Evolutionary conservation across 148 eudicot genomes (phyloP), one percentile per base, ranked within the genome.

Genomic region (Camellia sinensis): DNA sequence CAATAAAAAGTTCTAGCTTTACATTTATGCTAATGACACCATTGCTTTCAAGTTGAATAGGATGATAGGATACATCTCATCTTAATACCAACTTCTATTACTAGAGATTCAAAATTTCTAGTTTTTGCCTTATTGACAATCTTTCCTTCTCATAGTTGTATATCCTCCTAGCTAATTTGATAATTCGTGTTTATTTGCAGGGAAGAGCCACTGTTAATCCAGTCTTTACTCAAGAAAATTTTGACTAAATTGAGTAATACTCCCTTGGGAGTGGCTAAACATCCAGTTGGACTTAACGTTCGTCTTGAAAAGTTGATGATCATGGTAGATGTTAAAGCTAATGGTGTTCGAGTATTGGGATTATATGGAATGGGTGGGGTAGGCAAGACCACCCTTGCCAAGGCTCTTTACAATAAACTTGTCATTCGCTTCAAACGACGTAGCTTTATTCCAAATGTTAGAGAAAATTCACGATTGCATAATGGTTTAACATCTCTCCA

Each of bases 311-410:
- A 71, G n/a, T 12, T 71, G 12, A n/a, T 71, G 74, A 48, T 18
- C 18, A 22, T 71, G 74, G 46, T 71, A 19, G 74, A 71, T 71
- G 74, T 71, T 46, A 46, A 46, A 46, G 18, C 56, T 8, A n/a
- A 71, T 0, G 74, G 74, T 14, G 12, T 71, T 18, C 74, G 56
- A 71, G 12, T 71, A 12, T 71, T 71, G 74, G 74, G 74, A 7
- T 22, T 71, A 45, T 37, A 71, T 71, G 74, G 74, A 46, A 71
- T 71, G 17, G 74, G 74, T 19, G 74, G 74, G 17, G 56, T 71
- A 1, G 94, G 94, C 60, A 91, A 91, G 85, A 91, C 94, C 46
- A 91, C 95, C 77, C 80, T 91, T 63, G 91, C 92, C 37, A 91
- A 88, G 82, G 90, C 93, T n/a, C 83, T 82, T 19, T 91, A 78